These are phyloP conservation scores for Thymus quinquecostatus DNA, from an alignment of 257 asterid species.

Conservation along the genomic window DNA sequence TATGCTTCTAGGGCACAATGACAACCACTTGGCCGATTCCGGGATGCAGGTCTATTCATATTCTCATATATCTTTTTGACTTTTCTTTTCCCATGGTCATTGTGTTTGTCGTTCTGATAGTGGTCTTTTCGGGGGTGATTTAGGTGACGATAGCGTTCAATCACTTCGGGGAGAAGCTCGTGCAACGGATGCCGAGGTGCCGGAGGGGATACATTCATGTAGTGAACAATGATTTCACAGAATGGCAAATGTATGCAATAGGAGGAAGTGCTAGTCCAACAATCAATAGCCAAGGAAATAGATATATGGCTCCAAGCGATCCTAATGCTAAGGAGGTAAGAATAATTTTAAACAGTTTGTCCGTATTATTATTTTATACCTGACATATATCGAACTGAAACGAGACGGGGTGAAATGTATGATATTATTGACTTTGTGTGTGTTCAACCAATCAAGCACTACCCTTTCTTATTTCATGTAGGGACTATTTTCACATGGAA, in stretches of 20 bases:
- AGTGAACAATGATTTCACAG: constrained; percentile 65
- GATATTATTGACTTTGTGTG: constrained; percentile 24
- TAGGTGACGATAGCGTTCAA: constrained; percentile 74
- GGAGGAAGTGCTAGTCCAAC: constrained; percentile 75
- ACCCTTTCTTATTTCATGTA: constrained; percentile 2
- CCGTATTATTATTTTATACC: too few relatives aligned
- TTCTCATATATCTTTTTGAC: not conserved
- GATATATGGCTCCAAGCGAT: constrained; percentile 57
- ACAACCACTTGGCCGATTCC: constrained; percentile 55
- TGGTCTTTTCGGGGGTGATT: not conserved
- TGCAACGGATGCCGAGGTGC: constrained; percentile 75
- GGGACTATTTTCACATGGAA: constrained; percentile 20
- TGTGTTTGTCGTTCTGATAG: not conserved
- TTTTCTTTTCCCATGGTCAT: not conserved
- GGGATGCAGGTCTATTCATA: constrained; percentile 77
- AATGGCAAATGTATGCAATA: constrained; percentile 72
- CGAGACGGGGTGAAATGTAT: not conserved
- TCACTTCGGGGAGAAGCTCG: constrained; percentile 63
- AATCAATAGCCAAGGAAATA: constrained; percentile 69
- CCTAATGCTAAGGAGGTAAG: constrained; percentile 66
- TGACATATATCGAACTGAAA: too few relatives aligned
- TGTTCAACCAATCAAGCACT: not conserved
- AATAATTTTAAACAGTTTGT: too few relatives aligned
- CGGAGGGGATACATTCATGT: constrained; percentile 71
- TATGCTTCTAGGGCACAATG: constrained; percentile 82